Base-by-base conservation (phyloP, 495 filamentous ascomycete genomes). In the Elasticomyces elasticus region DNA sequence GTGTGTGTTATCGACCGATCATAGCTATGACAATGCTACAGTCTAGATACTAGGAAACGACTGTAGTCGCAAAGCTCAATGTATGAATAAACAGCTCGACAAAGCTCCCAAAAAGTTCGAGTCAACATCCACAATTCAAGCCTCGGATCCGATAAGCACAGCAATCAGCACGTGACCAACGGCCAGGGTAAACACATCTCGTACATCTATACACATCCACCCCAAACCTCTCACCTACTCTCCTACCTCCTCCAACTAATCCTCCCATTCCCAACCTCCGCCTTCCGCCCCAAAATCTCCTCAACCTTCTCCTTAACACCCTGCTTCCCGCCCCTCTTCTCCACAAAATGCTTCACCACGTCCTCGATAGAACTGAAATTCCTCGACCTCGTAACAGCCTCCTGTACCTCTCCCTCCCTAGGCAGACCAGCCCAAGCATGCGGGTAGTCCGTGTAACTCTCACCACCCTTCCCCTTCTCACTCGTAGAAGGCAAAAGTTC, bases 381-480 rank as follows among this genome's bases (percentile, higher is more conserved):
- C 60, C 59, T 64, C 3, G 52, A 58, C 50, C 64, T 55, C 27
- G 56, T 63, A 2, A 89, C 75, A 52, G 79, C 55, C 13, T 62
- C 50, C 73, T 79, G 69, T 19, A 97, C 79, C 19, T 86, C 76
- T n/a, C 55, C 40, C 70, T 98, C 90, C 20, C 68, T 75, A 38
- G 90, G 91, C 24, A 98, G 72, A n/a, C 81, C 82, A 48, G 80
- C 74, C 28, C 69, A 71, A 9, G 66, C 64, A 65, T 86, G 79
- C 1, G 86, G 88, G 66, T 48, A 54, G 15, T 55, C 45, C 23
- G n/a, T 46, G 35, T 61, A 56, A 78, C 74, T 26, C 68, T 68
- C 10, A 64, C 63, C n/a, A n/a, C n/a, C n/a, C n/a, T n/a, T 40
- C 4, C 35, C 35, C 12, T 40, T 17, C 35, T 15, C 35, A 66